A percentile compares a stretch with the other conserved stretches of the same genome.
Evolutionary conservation across 805 yeast genomes (phyloP).

Genomic region (Lachancea waltii): DNA sequence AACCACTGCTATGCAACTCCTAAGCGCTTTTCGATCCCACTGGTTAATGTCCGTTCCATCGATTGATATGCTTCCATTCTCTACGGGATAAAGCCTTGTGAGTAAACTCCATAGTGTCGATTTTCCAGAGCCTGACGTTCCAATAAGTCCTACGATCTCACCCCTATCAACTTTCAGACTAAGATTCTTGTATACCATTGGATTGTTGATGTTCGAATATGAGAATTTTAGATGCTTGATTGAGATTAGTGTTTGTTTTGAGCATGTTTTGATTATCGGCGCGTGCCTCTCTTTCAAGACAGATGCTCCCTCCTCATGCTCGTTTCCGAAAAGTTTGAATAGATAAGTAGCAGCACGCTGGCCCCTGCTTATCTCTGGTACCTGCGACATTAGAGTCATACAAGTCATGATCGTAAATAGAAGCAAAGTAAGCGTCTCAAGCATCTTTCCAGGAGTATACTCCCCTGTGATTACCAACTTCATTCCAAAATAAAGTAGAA

Average conservation of each 20-base stretch:
- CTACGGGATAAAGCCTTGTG: constrained; percentile 43
- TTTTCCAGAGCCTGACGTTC: constrained; percentile 89
- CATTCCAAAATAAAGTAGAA: constrained; percentile 76
- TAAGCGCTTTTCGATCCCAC: constrained; percentile 42
- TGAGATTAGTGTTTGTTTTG: constrained; percentile 26
- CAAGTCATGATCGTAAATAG: constrained; percentile 68
- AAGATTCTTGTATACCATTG: constrained; percentile 37
- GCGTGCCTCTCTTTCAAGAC: neutral
- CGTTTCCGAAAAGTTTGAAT: constrained; percentile 33
- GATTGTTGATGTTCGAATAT: constrained; percentile 36
- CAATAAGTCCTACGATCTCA: constrained; percentile 62
- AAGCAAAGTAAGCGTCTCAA: constrained; percentile 66
- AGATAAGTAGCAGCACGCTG: constrained; percentile 61
- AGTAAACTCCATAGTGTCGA: constrained; percentile 63
- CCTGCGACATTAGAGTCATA: constrained; percentile 47
- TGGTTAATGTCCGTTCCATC: constrained; percentile 43
- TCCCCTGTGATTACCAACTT: constrained; percentile 52
- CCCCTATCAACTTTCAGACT: constrained; percentile 39
- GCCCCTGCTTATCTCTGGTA: constrained; percentile 81
- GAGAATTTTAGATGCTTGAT: constrained; percentile 45
- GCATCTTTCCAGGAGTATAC: constrained; percentile 50
- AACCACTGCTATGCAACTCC: constrained; percentile 58
- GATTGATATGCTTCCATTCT: constrained; percentile 37
- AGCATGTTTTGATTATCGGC: neutral
- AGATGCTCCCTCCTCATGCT: constrained; percentile 10